Conservation (phyloP, 2,329 filamentous ascomycete genomes). For the Hypoxylon rubiginosum region DNA sequence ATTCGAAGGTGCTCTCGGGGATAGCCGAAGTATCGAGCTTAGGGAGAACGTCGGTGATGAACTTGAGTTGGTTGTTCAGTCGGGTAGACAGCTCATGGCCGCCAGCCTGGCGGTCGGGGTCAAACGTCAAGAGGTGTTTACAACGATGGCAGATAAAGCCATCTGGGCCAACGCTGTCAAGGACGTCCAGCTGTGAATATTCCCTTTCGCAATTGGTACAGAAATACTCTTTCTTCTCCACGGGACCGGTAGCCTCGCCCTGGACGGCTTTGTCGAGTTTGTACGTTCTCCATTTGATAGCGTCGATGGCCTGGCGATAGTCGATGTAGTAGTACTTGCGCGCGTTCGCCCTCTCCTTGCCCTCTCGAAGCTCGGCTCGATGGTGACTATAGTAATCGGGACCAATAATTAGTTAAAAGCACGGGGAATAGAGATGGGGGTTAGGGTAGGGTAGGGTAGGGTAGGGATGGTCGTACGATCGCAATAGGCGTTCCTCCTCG, state of each 20-base stretch:
- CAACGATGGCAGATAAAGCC: constrained; percentile 91
- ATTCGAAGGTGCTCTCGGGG: constrained; percentile 80
- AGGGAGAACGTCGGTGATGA: constrained; percentile 81
- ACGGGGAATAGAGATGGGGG: not conserved
- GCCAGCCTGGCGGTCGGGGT: constrained; percentile 75
- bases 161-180: constrained; percentile 76
- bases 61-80: constrained; percentile 83
- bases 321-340: constrained; percentile 98
- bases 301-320: constrained; percentile 93
- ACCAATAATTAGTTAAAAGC: constrained; percentile 31
- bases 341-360: constrained; percentile 83
- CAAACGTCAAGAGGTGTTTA: constrained; percentile 71
- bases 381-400: constrained; percentile 67
- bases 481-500: constrained; percentile 86
- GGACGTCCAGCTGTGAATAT: constrained; percentile 90
- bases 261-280: constrained; percentile 91
- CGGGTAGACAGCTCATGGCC: constrained; percentile 80
- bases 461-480: constrained; percentile 70
- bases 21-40: constrained; percentile 81
- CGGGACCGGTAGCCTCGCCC: constrained; percentile 81
- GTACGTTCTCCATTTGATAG: constrained; percentile 94
- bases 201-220: constrained; percentile 86
- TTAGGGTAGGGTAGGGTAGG: not conserved
- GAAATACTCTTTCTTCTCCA: constrained; percentile 92
- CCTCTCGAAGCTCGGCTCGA: constrained; percentile 82